Conservation (phyloP, 768 basidiomycete genomes). For the Chalciporus chontae region DNA sequence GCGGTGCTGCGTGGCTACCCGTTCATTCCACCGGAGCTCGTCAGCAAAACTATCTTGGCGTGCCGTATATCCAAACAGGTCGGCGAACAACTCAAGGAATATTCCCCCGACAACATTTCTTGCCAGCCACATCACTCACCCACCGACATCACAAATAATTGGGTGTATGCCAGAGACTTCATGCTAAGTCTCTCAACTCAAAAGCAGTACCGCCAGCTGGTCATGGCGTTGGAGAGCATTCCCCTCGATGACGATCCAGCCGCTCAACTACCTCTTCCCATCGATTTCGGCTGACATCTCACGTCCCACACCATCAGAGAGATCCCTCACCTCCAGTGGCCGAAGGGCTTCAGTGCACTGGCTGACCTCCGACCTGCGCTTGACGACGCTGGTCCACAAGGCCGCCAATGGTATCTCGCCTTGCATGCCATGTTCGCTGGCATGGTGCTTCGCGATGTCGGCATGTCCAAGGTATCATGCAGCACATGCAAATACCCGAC, state of each 20-base stretch:
- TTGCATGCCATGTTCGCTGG: background rate
- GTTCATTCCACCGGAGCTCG: no score
- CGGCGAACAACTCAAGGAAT: no score
- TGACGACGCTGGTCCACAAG: no score
- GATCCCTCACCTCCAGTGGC: background rate
- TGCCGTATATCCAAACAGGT: no score
- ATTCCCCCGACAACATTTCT: no score
- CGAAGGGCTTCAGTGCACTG: no score
- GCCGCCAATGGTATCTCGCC: background rate
- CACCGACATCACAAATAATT: background rate
- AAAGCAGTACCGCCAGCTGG: background rate
- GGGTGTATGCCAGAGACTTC: background rate
- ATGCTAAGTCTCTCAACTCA: background rate
- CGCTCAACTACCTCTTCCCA: background rate
- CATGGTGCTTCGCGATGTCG: background rate
- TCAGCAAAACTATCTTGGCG: no score
- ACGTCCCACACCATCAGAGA: background rate
- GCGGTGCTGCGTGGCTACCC: no score
- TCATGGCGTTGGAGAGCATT: background rate
- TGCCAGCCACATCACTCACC: no score
- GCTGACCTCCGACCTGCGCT: no score
- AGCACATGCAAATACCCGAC: background rate
- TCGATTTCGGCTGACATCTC: background rate
- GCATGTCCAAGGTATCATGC: background rate
- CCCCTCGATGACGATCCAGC: background rate